Evolutionary conservation across 768 basidiomycete genomes (phyloP), one percentile per base, ranked within the genome.

Genomic region (Porphyrellus cyaneotinctus): DNA sequence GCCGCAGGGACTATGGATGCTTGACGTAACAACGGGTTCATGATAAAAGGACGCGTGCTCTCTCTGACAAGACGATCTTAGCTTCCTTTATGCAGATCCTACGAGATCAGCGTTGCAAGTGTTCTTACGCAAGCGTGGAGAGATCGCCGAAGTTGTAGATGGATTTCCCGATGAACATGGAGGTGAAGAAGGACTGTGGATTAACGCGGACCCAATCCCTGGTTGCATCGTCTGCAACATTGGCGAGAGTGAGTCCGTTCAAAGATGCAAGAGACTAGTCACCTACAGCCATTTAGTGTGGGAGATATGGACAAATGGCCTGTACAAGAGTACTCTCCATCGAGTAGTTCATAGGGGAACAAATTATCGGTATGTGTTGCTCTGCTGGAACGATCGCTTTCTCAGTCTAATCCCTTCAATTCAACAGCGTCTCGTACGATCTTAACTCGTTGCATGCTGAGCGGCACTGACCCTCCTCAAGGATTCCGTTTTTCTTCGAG

Each of bases 401-500:
- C 23, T 52, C 38, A 17, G 49, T n/a, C 36, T 65, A 41, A 61
- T 49, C 43, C 8, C 42, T 38, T 42, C 41, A 2, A 13, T 28
- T 28, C 47, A 23, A 2, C 62, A 89, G 88, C 10, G 80, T 94
- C 36, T 92, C 90, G 84, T 91, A 69, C 58, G 88, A 37, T 44
- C 38, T 52, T 20, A 32, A 41, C 5, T 47, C 50, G 18, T 15
- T 39, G 15, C 23, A n/a, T 30, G 12, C 35, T 26, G 37, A 42
- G 15, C 6, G 2, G 14, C 17, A 20, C 61, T 62, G n/a, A 57
- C 39, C 13, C 36, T 49, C 38, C 23, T 42, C 8, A 51, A 91
- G 89, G 10, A 78, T 95, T 18, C 94, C 94, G 0, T 95, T 95
- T 72, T 97, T 97, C 77, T 95, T 89, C 57, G 94, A 95, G 67